Conservation (phyloP, 1,284 basidiomycete species). For the Ganoderma sinense region DNA sequence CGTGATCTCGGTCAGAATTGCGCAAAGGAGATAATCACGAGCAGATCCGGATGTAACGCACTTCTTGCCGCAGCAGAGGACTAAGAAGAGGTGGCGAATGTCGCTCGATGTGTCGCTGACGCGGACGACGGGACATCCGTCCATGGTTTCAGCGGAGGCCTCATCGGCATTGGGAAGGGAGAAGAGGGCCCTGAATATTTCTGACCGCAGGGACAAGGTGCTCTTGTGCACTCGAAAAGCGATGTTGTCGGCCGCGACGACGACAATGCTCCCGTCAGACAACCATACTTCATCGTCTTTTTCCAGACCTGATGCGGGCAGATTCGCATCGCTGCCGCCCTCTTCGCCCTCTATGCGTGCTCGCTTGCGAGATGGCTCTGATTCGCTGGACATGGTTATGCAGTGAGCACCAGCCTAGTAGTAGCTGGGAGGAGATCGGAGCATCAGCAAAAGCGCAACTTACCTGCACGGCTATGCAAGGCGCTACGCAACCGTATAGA, state of each 20-base stretch:
- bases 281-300: slow-evolving; percentile 17
- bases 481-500: not conserved
- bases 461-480: not conserved
- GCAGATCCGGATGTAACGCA: not conserved
- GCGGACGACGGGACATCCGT: not conserved
- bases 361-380: not conserved
- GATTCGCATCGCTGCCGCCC: too few species aligned
- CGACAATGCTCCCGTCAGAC: slow-evolving; percentile 15
- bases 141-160: not conserved
- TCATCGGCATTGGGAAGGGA: slow-evolving; percentile 15
- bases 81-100: slow-evolving; percentile 10
- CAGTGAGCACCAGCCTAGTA: too few species aligned
- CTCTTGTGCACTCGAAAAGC: slow-evolving; percentile 26
- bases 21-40: too few species aligned
- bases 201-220: slow-evolving; percentile 28
- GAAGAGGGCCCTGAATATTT: slow-evolving; percentile 30
- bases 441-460: not conserved
- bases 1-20: not conserved
- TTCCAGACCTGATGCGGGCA: not conserved
- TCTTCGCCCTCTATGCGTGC: not conserved
- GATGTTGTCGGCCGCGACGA: slow-evolving; percentile 12
- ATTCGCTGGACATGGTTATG: too few species aligned
- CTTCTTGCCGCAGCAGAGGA: slow-evolving; percentile 21
- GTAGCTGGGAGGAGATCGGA: too few species aligned
- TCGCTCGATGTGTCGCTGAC: not conserved